phyloP scores from a whole-genome alignment of 2,329 filamentous ascomycete genomes.

The Phaeosphaeriaceae sp. region DNA sequence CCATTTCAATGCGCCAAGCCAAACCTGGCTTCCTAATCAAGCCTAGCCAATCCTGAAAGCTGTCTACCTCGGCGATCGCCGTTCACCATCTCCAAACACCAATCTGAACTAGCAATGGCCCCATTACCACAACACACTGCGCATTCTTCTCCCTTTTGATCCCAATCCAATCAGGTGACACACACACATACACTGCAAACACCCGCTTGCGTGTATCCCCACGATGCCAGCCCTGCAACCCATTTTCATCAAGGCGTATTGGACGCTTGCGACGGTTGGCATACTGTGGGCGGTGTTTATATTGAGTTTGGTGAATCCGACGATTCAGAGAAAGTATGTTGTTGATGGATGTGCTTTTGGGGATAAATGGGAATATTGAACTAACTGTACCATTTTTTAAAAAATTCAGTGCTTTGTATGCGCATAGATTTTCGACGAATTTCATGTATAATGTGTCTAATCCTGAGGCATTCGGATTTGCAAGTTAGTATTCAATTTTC shows the following conservation, averaged over 20 bases:
- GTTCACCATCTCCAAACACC: not conserved
- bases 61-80: conserved; percentile 1
- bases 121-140: too few relatives aligned
- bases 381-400: too few relatives aligned
- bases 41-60: not conserved
- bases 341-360: too few relatives aligned
- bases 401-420: conserved; percentile 80
- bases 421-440: conserved; percentile 76
- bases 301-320: conserved; percentile 69
- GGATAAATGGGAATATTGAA: too few relatives aligned
- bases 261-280: conserved; percentile 57
- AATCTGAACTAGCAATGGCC: not conserved
- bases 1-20: not conserved
- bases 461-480: conserved; percentile 85
- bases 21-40: conserved; percentile 5
- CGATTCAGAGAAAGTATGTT: conserved; percentile 79
- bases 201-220: not conserved
- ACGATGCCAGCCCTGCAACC: conserved; percentile 36
- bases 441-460: conserved; percentile 75
- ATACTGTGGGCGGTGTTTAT: conserved; percentile 72
- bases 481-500: conserved; percentile 60
- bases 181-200: too few relatives aligned
- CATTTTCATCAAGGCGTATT: conserved; percentile 46
- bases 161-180: too few relatives aligned
- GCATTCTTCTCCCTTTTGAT: too few relatives aligned